A percentile compares a stretch with the other conserved stretches of the same genome.
Evolutionary conservation across 164 flowering plant genomes (phyloP).

Genomic region (Litsea cubeba): DNA sequence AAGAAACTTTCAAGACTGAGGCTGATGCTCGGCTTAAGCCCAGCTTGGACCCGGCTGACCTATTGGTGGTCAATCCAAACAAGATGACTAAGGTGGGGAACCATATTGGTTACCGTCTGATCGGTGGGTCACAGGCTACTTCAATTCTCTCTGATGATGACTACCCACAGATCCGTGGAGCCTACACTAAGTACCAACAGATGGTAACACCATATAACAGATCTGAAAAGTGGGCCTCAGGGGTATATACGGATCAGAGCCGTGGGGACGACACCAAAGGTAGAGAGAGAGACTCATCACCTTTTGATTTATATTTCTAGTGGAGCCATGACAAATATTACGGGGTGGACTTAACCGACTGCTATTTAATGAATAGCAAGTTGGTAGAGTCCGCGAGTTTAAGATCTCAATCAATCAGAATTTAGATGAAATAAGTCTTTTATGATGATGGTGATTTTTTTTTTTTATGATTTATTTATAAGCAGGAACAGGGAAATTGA

Average conservation of each 20-base stretch:
- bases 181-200: constrained; percentile 30
- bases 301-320: too few relatives aligned
- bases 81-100: constrained; percentile 37
- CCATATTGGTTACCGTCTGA: constrained; percentile 30
- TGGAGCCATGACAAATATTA: too few relatives aligned
- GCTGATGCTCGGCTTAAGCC: constrained; percentile 17
- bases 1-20: constrained; percentile 7
- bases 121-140: constrained; percentile 19
- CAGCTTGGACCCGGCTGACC: constrained; percentile 27
- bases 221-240: too few relatives aligned
- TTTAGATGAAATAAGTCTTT: too few relatives aligned
- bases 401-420: too few relatives aligned
- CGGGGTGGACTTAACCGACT: too few relatives aligned
- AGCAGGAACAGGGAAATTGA: too few relatives aligned
- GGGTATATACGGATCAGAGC: too few relatives aligned
- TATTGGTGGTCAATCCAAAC: constrained; percentile 29
- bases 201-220: constrained; percentile 51
- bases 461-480: too few relatives aligned
- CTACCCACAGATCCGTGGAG: constrained; percentile 35
- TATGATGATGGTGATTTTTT: too few relatives aligned
- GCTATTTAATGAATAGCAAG: too few relatives aligned
- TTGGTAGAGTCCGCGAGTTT: too few relatives aligned
- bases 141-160: constrained; percentile 36
- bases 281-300: not conserved
- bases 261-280: constrained; percentile 38